Evolutionary conservation across 768 basidiomycete genomes (phyloP).

Genomic region (Vararia minispora): DNA sequence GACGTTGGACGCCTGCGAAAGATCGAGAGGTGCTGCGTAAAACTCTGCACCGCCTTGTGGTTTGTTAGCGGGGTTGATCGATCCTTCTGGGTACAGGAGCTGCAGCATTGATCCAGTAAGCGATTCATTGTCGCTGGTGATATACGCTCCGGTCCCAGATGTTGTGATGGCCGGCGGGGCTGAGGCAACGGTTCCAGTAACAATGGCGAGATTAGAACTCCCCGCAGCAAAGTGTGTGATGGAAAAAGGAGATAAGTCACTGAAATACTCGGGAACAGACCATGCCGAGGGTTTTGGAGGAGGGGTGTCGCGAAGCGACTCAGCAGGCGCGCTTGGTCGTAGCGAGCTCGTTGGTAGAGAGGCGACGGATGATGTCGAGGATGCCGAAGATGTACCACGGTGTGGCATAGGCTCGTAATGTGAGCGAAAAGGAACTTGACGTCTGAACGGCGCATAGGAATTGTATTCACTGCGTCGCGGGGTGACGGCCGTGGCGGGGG

Average conservation of each 20-base stretch:
- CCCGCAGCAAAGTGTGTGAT: conserved; percentile 10
- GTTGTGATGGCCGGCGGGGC: not conserved
- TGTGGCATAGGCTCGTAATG: too few species aligned
- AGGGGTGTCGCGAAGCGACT: not conserved
- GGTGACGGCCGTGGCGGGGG: too few species aligned
- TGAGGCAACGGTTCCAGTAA: conserved; percentile 6
- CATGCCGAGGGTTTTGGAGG: too few species aligned
- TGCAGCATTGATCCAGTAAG: conserved; percentile 48
- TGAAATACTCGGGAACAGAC: conserved; percentile 3
- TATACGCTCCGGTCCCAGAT: conserved; percentile 5
- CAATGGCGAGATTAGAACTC: conserved; percentile 7
- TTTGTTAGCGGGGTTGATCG: conserved; percentile 47
- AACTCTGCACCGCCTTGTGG: conserved; percentile 71
- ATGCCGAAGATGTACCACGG: too few species aligned
- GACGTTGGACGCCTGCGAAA: conserved; percentile 38
- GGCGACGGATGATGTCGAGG: too few species aligned
- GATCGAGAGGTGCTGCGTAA: conserved; percentile 36
- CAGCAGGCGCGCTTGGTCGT: conserved; percentile 14
- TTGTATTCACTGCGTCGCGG: too few species aligned
- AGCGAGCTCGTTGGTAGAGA: too few species aligned
- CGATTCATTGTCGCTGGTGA: conserved; percentile 21
- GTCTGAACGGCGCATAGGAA: too few species aligned
- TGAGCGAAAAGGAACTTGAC: too few species aligned
- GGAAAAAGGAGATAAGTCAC: conserved; percentile 8
- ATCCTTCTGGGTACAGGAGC: conserved; percentile 55